These are phyloP conservation scores for Sclerotinia borealis DNA, from an alignment of 2,329 filamentous ascomycete genomes.

Conservation along the genomic window DNA sequence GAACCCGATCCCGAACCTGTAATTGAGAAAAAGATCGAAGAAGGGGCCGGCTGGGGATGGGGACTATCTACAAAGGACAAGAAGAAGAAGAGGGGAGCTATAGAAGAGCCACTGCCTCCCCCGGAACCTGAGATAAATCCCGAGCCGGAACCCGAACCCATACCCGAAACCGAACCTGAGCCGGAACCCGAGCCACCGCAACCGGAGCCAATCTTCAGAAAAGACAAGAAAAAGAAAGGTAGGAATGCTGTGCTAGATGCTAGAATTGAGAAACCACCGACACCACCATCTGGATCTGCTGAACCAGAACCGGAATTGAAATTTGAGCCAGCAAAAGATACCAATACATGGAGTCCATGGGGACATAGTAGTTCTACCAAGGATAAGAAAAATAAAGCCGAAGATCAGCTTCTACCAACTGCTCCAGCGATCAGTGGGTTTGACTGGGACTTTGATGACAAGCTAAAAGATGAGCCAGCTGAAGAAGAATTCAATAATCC, in stretches of 20 bases:
- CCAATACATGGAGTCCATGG: slow-evolving; percentile 31
- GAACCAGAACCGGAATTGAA: slow-evolving; percentile 33
- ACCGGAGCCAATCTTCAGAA: slow-evolving; percentile 40
- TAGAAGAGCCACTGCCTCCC: slow-evolving; percentile 12
- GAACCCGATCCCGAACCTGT: slow-evolving; percentile 36
- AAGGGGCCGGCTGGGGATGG: slow-evolving; percentile 9
- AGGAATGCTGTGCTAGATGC: slow-evolving; percentile 29
- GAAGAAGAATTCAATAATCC: slow-evolving; percentile 23
- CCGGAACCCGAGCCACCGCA: slow-evolving; percentile 20
- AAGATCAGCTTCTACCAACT: background rate
- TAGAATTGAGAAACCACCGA: slow-evolving; percentile 28
- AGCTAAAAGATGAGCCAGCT: slow-evolving; percentile 33
- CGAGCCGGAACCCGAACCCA: slow-evolving; percentile 26
- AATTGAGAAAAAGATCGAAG: background rate
- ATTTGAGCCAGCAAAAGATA: slow-evolving; percentile 21
- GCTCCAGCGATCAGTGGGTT: slow-evolving; percentile 4
- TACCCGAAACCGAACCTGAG: slow-evolving; percentile 15
- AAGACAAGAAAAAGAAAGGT: slow-evolving; percentile 39
- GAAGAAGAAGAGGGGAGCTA: slow-evolving; percentile 32
- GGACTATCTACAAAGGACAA: slow-evolving; percentile 35
- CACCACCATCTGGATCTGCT: slow-evolving; percentile 16
- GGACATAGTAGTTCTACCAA: slow-evolving; percentile 33
- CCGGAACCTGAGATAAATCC: slow-evolving; percentile 19
- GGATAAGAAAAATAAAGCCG: slow-evolving; percentile 31
- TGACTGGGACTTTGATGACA: slow-evolving; percentile 3